phyloP scores from a whole-genome alignment of 331 rosid species.

The Arachis monticola region DNA sequence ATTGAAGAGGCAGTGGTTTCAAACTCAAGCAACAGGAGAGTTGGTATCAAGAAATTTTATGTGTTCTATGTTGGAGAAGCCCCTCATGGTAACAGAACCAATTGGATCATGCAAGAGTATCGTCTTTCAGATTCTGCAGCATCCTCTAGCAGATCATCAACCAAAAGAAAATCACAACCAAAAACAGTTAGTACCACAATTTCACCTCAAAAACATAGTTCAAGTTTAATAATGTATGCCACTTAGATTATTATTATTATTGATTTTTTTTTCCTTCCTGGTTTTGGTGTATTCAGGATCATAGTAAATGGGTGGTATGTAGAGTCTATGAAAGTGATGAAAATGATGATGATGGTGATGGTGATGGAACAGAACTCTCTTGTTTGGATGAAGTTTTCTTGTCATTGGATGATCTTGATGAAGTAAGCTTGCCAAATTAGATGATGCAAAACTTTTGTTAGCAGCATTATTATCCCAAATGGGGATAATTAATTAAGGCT shows the following conservation, averaged over 20 bases:
- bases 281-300: conserved; percentile 53
- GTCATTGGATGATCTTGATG: conserved; percentile 94
- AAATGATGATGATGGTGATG: conserved; percentile 45
- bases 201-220: conserved; percentile 1
- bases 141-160: conserved; percentile 57
- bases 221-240: background rate
- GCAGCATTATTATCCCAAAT: conserved; percentile 42
- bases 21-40: conserved; percentile 50
- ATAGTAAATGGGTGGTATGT: conserved; percentile 77
- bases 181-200: conserved; percentile 56
- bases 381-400: conserved; percentile 97
- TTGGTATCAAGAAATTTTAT: conserved; percentile 77
- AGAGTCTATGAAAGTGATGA: conserved; percentile 71
- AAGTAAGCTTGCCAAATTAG: conserved; percentile 84
- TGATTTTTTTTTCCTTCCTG: background rate
- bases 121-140: conserved; percentile 62
- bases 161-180: conserved; percentile 61
- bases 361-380: conserved; percentile 74
- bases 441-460: conserved; percentile 34
- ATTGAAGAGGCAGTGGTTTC: conserved; percentile 73
- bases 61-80: conserved; percentile 67
- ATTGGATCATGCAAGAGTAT: conserved; percentile 93
- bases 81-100: conserved; percentile 63
- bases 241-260: background rate
- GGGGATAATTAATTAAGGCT: conserved; percentile 37